Conservation (phyloP, 2,329 filamentous ascomycete genomes). For the Aspergillus cejpii region DNA sequence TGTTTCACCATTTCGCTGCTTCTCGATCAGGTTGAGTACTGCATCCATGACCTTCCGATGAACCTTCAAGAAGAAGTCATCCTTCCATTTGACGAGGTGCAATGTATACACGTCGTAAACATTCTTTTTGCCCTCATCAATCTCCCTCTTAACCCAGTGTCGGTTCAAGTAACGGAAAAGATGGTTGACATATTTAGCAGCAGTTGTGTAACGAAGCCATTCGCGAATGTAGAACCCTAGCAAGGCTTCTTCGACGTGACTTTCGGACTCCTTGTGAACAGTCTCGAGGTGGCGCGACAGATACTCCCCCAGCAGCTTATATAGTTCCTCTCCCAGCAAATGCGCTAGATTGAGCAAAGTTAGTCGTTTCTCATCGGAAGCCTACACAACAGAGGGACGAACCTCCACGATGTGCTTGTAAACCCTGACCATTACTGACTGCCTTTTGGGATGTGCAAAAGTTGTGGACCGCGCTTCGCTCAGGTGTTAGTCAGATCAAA, state of each 20-base stretch:
- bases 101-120: conserved; percentile 97
- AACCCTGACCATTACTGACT: conserved; percentile 52
- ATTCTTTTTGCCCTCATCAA: conserved; percentile 97
- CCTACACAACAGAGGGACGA: conserved; percentile 20
- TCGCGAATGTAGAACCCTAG: conserved; percentile 91
- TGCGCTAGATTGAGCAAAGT: conserved; percentile 58
- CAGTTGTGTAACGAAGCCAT: conserved; percentile 92
- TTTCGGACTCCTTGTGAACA: conserved; percentile 65
- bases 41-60: conserved; percentile 88
- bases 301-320: conserved; percentile 83
- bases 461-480: conserved; percentile 77
- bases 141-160: conserved; percentile 98
- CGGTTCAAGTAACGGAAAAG: conserved; percentile 93
- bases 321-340: conserved; percentile 89
- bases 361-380: conserved; percentile 5
- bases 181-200: conserved; percentile 96
- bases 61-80: conserved; percentile 78
- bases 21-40: conserved; percentile 90
- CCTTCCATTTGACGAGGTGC: conserved; percentile 91
- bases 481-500: conserved; percentile 16
- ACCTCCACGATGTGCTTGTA: conserved; percentile 65
- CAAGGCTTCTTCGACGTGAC: conserved; percentile 81
- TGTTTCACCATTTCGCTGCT: conserved; percentile 93
- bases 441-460: conserved; percentile 98
- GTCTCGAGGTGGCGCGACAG: conserved; percentile 67